Evolutionary conservation across 139 green algal species (phyloP).

Genomic region (Chlorella sp.): DNA sequence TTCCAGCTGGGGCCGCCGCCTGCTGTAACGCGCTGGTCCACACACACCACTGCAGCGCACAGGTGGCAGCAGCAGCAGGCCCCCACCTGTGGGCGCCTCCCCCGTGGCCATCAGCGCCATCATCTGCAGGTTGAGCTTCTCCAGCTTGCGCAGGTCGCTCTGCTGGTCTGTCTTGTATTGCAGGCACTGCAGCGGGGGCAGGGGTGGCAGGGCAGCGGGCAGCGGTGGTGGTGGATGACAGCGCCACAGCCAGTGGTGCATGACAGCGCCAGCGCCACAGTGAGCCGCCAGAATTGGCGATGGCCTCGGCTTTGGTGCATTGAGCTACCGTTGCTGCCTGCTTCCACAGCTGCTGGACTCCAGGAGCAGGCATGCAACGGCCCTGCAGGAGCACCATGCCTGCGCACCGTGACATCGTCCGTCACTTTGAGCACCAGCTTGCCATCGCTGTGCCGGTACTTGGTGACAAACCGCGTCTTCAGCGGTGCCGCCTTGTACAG

Average conservation of each 20-base stretch:
- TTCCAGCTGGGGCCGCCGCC: too few species aligned
- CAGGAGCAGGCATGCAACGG: too few species aligned
- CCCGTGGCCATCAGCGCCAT: slow-evolving; percentile 83
- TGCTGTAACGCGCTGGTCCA: too few species aligned
- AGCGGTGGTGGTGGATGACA: not conserved
- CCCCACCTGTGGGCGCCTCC: slow-evolving; percentile 27
- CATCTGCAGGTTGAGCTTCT: slow-evolving; percentile 90
- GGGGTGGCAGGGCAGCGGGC: not conserved
- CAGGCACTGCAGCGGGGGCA: slow-evolving; percentile 44
- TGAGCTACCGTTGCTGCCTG: too few species aligned
- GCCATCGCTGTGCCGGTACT: slow-evolving; percentile 87
- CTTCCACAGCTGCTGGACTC: too few species aligned
- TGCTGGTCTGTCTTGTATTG: slow-evolving; percentile 93
- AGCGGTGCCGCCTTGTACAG: slow-evolving; percentile 74
- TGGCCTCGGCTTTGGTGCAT: too few species aligned
- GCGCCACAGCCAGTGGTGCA: too few species aligned
- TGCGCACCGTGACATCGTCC: slow-evolving; percentile 79
- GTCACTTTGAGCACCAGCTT: slow-evolving; percentile 92
- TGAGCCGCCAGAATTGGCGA: too few species aligned
- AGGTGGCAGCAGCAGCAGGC: too few species aligned
- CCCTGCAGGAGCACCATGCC: not conserved
- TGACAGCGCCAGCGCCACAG: too few species aligned
- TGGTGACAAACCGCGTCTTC: slow-evolving; percentile 85
- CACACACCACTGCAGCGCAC: too few species aligned
- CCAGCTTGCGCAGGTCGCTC: slow-evolving; percentile 88